A percentile compares a stretch with the other conserved stretches of the same genome.
Conservation (phyloP, 768 basidiomycete species). For the Butyriboletus loyo region DNA sequence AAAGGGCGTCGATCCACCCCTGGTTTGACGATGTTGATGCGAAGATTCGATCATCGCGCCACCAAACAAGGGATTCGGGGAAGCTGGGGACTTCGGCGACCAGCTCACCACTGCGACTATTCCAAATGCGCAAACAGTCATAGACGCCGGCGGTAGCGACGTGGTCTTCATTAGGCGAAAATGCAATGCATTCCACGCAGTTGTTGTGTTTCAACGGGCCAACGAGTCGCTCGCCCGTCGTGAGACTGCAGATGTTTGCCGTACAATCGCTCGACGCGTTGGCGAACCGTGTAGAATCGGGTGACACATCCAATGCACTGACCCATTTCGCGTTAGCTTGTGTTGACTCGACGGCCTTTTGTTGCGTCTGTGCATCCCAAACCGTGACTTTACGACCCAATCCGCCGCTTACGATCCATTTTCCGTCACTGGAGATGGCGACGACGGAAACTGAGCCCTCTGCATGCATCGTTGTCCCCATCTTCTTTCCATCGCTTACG, state of each 20-base stretch:
- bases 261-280: conserved; percentile 8
- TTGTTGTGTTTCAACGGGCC: conserved; percentile 9
- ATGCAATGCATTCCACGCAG: conserved; percentile 10
- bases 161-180: conserved; percentile 13
- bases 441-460: conserved; percentile 7
- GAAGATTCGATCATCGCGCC: conserved; percentile 14
- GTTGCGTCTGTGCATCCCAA: conserved; percentile 11
- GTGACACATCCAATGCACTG: conserved; percentile 11
- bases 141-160: conserved; percentile 7
- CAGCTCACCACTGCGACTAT: conserved; percentile 4
- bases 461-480: conserved; percentile 7
- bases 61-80: conserved; percentile 18
- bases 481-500: conserved; percentile 5
- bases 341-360: background rate
- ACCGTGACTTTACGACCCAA: conserved; percentile 3
- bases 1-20: conserved; percentile 9
- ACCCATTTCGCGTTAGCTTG: background rate
- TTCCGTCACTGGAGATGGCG: conserved; percentile 12
- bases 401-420: conserved; percentile 15
- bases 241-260: conserved; percentile 10
- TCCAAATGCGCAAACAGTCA: conserved; percentile 14
- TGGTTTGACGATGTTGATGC: conserved; percentile 5
- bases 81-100: background rate
- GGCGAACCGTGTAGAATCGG: conserved; percentile 15
- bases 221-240: conserved; percentile 10